A percentile compares a stretch with the other conserved stretches of the same genome.
Evolutionary conservation across 495 filamentous ascomycete genomes (phyloP).

Genomic region (Apodospora peruviana): DNA sequence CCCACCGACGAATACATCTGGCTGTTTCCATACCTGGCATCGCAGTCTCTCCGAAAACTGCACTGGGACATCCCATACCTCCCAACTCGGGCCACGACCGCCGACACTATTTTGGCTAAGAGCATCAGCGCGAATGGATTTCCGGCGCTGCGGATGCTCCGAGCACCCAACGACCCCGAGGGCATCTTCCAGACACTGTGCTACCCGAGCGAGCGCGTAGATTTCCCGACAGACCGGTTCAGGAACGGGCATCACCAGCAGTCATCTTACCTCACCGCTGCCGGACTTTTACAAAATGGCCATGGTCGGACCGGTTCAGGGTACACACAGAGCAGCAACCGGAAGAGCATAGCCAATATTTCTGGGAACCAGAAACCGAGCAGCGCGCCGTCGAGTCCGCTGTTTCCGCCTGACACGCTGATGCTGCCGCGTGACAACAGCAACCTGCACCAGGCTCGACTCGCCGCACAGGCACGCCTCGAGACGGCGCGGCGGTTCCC

Average conservation of each 20-base stretch:
- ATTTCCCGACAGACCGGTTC: slow-evolving; percentile 30
- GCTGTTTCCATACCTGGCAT: slow-evolving; percentile 64
- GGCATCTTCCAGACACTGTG: slow-evolving; percentile 69
- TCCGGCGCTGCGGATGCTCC: slow-evolving; percentile 59
- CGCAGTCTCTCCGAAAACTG: slow-evolving; percentile 56
- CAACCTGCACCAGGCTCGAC: slow-evolving; percentile 45
- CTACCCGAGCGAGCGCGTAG: slow-evolving; percentile 42
- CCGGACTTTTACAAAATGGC: too few relatives aligned
- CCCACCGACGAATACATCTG: slow-evolving; percentile 56
- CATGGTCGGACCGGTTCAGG: slow-evolving; percentile 11
- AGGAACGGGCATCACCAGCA: not conserved
- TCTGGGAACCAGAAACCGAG: not conserved
- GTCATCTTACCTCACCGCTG: too few relatives aligned
- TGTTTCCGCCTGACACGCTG: slow-evolving; percentile 31
- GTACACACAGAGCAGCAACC: slow-evolving; percentile 2
- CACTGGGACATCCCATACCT: slow-evolving; percentile 75
- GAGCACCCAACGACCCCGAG: slow-evolving; percentile 69
- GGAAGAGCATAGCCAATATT: not conserved
- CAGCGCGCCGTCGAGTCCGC: slow-evolving; percentile 20
- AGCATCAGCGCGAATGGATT: slow-evolving; percentile 67
- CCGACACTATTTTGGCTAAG: slow-evolving; percentile 67
- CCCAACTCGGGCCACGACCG: slow-evolving; percentile 35
- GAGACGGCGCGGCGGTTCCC: slow-evolving; percentile 48
- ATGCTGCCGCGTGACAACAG: slow-evolving; percentile 30
- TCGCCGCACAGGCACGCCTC: slow-evolving; percentile 52